Percentiles rank a stretch among this genome's conserved stretches.
These are phyloP conservation scores for Pterulicium gracile DNA, from an alignment of 1,284 basidiomycete genomes.

Conservation along the genomic window DNA sequence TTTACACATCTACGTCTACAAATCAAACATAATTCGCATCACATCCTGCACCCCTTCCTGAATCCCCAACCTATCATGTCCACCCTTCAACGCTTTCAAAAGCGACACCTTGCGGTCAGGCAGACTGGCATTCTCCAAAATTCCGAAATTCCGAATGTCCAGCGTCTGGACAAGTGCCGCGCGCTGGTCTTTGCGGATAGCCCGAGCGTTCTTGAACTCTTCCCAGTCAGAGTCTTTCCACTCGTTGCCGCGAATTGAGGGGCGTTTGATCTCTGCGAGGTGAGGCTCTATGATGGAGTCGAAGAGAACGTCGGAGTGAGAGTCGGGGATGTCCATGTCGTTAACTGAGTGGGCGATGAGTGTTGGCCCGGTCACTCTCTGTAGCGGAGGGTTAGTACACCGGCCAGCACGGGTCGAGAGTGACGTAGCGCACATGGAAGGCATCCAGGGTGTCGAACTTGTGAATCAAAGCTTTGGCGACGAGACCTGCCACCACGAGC, in stretches of 20 bases:
- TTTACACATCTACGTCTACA: background rate
- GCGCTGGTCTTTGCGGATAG: background rate
- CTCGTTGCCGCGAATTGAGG: conserved; percentile 20
- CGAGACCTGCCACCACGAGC: conserved; percentile 30
- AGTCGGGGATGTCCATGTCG: conserved; percentile 72
- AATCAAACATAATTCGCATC: conserved; percentile 42
- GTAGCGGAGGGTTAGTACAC: conserved; percentile 7
- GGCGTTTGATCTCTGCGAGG: conserved; percentile 38
- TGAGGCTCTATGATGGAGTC: conserved; percentile 53
- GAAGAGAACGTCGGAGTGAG: conserved; percentile 70
- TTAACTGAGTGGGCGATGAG: conserved; percentile 74
- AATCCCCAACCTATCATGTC: conserved; percentile 53
- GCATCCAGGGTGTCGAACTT: conserved; percentile 55
- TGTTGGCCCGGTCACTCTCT: conserved; percentile 56
- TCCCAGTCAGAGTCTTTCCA: conserved; percentile 28
- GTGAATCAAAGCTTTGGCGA: conserved; percentile 47
- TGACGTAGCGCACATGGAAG: conserved; percentile 36
- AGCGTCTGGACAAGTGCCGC: background rate
- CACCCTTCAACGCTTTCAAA: conserved; percentile 52
- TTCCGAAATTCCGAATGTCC: background rate
- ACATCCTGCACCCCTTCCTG: conserved; percentile 68
- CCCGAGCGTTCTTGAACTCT: conserved; percentile 13
- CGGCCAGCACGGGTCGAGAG: conserved; percentile 6
- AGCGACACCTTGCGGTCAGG: conserved; percentile 40
- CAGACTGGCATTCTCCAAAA: background rate